Evolutionary conservation across 164 flowering plant species (phyloP).

Genomic region (Macadamia tetraphylla): DNA sequence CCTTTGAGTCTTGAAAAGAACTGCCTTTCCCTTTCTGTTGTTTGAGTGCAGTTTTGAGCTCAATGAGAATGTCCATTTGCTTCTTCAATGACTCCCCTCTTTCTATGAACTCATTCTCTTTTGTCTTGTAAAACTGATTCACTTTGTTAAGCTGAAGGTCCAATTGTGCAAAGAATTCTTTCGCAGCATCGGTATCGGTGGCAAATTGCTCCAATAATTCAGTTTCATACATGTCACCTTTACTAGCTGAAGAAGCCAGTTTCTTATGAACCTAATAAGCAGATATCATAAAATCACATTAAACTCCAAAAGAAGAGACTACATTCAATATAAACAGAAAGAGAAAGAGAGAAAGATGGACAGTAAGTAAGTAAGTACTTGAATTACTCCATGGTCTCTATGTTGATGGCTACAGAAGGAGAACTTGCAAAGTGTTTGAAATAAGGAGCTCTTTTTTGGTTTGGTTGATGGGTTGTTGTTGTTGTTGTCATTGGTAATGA

Average conservation of each 20-base stretch:
- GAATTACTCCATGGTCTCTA: conserved; percentile 60
- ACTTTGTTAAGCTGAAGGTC: conserved; percentile 91
- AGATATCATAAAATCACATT: conserved; percentile 7
- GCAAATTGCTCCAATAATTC: conserved; percentile 76
- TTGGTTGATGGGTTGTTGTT: conserved; percentile 15
- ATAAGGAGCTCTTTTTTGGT: conserved; percentile 25
- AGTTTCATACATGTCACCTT: conserved; percentile 73
- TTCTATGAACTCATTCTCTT: conserved; percentile 86
- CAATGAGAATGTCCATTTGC: conserved; percentile 70
- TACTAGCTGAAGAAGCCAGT: conserved; percentile 66
- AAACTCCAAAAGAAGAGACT: not conserved
- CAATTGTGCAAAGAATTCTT: conserved; percentile 60
- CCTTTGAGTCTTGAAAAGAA: conserved; percentile 39
- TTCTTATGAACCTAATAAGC: conserved; percentile 69
- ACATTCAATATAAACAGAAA: not conserved
- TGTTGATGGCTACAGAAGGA: conserved; percentile 39
- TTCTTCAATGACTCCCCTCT: conserved; percentile 76
- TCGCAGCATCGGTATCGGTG: conserved; percentile 52
- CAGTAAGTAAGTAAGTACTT: conserved; percentile 37
- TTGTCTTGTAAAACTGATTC: conserved; percentile 72
- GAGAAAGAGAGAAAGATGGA: not conserved
- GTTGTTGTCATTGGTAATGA: conserved; percentile 20
- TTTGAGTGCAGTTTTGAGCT: conserved; percentile 50
- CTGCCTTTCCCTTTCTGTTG: conserved; percentile 30
- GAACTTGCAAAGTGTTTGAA: conserved; percentile 33